phyloP scores from a whole-genome alignment of 257 asterid genomes.

The Solanum boliviense region DNA sequence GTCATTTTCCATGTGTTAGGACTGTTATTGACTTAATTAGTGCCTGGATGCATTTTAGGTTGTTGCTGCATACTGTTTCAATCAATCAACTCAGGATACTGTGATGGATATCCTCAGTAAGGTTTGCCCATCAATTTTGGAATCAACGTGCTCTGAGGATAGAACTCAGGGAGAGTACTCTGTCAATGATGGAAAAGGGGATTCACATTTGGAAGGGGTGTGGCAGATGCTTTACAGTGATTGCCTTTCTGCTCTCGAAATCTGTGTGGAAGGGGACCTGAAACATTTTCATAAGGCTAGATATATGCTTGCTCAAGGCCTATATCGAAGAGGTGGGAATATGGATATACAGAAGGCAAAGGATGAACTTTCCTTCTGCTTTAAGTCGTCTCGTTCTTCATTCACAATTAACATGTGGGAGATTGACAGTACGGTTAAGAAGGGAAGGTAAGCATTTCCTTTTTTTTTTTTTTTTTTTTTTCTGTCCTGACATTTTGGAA shows the following conservation, averaged over 20 bases:
- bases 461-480: background rate
- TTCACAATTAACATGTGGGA: constrained; percentile 99
- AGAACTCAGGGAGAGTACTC: constrained; percentile 21
- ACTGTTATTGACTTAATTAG: background rate
- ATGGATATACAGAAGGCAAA: constrained; percentile 90
- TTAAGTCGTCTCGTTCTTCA: constrained; percentile 83
- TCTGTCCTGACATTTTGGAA: background rate
- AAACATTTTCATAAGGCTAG: constrained; percentile 98
- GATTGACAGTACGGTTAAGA: constrained; percentile 91
- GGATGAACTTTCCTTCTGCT: constrained; percentile 96
- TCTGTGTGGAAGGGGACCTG: constrained; percentile 96
- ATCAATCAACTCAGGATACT: constrained; percentile 49
- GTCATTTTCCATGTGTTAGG: background rate
- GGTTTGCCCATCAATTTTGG: constrained; percentile 27
- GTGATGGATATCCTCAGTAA: constrained; percentile 28
- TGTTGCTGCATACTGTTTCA: constrained; percentile 59
- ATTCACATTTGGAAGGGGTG: constrained; percentile 31
- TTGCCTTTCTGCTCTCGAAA: constrained; percentile 86
- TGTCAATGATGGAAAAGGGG: constrained; percentile 7
- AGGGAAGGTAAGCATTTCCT: constrained; percentile 57
- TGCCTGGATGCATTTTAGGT: constrained; percentile 39
- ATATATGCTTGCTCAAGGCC: constrained; percentile 89
- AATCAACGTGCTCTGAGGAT: constrained; percentile 32
- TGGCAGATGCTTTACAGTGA: constrained; percentile 81
- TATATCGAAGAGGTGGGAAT: constrained; percentile 54